Percentiles rank a stretch among this genome's conserved stretches.
These are phyloP conservation scores for Claviceps digitariae DNA, from an alignment of 2,329 filamentous ascomycete species.

Conservation along the genomic window DNA sequence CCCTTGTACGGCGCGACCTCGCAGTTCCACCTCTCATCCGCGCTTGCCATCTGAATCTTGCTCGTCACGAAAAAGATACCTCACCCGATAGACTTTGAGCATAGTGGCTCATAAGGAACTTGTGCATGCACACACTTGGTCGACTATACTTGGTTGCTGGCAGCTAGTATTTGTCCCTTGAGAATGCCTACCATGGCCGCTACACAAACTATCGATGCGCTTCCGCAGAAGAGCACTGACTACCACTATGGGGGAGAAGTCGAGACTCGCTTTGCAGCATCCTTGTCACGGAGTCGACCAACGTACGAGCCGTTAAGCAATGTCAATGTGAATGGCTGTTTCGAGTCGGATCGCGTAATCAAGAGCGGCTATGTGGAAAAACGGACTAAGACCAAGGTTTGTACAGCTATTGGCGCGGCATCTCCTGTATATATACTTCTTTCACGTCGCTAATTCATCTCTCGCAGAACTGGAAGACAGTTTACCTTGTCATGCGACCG, in stretches of 20 bases:
- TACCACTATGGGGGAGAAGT: constrained; percentile 4
- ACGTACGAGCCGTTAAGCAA: constrained; percentile 58
- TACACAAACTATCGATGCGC: constrained; percentile 10
- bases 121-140: background rate
- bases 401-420: background rate
- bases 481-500: constrained; percentile 80
- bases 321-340: constrained; percentile 89
- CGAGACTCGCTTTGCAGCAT: constrained; percentile 8
- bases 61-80: background rate
- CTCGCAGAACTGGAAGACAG: constrained; percentile 69
- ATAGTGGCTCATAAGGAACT: background rate
- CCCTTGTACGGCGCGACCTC: background rate
- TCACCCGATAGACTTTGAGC: background rate
- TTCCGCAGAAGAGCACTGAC: background rate
- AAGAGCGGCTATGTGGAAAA: constrained; percentile 80
- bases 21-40: background rate
- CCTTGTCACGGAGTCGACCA: constrained; percentile 15
- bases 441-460: constrained; percentile 8
- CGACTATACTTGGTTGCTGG: background rate
- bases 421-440: background rate
- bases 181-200: constrained; percentile 7
- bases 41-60: background rate
- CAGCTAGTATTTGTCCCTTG: background rate
- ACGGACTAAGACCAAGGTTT: constrained; percentile 85
- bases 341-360: constrained; percentile 87